Evolutionary conservation across 2,329 filamentous ascomycete genomes (phyloP), one percentile per base, ranked within the genome.

Genomic region (Aciculosporium take): DNA sequence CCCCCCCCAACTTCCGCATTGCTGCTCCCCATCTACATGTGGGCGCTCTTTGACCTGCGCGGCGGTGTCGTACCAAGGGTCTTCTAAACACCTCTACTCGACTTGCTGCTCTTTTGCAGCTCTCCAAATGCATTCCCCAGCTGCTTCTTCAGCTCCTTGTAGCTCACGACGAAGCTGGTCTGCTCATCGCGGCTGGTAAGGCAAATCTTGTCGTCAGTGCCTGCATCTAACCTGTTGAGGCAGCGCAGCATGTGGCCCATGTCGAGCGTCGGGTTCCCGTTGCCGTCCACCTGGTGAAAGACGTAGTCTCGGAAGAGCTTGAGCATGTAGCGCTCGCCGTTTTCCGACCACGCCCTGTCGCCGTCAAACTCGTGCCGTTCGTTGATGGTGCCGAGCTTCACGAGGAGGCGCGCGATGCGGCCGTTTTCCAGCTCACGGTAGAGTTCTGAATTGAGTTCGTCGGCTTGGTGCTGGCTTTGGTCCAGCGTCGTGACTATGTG

Each of bases 251-350:
- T 85, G 63, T 96, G 88, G 3, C 83, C 89, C 44, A 95, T 67
- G 56, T 95, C 84, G 5, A 94, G 69, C 1, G 88, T 81, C 0
- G 91, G 83, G 40, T 84, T 81, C 12, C 86, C 87, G 43, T 85
- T 78, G 24, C 76, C 73, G 57, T 96, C 87, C 10, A 95, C 87
- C 55, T 94, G 88, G 59, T 98, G 91, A 63, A 96, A 98, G 31
- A 95, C 85, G 53, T 93, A 96, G 62, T 98, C 91, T 38, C 91
- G 77, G 68, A 96, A 96, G 7, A 98, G 72, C 63, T 94, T 95
- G 48, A 98, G 69, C 56, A 85, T 83, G 58, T 94, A 96, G 23
- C 88, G 77, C 53, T 94, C 86, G 21, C 89, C 89, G 37, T 84
- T 91, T 59, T 96, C 89, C 4, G 86, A 84, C 89, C 91, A 98